phyloP scores from a whole-genome alignment of 495 filamentous ascomycete genomes.

The Penicillium angulare region DNA sequence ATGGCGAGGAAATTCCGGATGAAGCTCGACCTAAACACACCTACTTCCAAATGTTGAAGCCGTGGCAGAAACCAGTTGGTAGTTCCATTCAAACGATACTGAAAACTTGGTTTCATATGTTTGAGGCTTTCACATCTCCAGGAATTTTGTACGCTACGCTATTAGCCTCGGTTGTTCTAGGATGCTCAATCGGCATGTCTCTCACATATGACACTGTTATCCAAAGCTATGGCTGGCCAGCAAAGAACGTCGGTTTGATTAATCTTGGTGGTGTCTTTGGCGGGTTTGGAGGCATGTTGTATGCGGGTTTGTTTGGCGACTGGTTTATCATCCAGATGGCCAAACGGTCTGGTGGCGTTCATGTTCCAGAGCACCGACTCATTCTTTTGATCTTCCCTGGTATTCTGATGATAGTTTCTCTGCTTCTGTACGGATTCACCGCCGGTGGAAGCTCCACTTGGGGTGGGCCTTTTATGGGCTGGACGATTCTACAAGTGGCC shows the following conservation, averaged over 20 bases:
- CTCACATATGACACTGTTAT: slow-evolving; percentile 39
- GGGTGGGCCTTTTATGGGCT: slow-evolving; percentile 39
- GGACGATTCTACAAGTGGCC: slow-evolving; percentile 33
- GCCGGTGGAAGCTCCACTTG: slow-evolving; percentile 26
- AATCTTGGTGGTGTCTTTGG: slow-evolving; percentile 36
- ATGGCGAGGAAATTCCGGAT: slow-evolving; percentile 11
- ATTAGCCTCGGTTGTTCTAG: slow-evolving; percentile 32
- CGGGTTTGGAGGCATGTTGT: slow-evolving; percentile 37
- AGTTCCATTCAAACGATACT: slow-evolving; percentile 13
- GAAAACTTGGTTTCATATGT: slow-evolving; percentile 31
- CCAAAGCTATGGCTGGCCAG: slow-evolving; percentile 29
- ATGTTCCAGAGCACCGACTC: slow-evolving; percentile 36
- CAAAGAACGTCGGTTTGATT: slow-evolving; percentile 32
- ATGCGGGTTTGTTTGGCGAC: slow-evolving; percentile 32
- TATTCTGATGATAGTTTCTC: slow-evolving; percentile 25
- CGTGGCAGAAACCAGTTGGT: slow-evolving; percentile 13
- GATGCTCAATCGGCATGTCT: slow-evolving; percentile 31
- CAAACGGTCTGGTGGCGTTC: slow-evolving; percentile 29
- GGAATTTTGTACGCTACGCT: slow-evolving; percentile 37
- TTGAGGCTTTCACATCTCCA: slow-evolving; percentile 34
- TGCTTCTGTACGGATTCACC: slow-evolving; percentile 37
- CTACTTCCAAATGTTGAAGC: slow-evolving; percentile 30
- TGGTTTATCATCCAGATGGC: slow-evolving; percentile 33
- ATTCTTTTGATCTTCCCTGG: slow-evolving; percentile 32
- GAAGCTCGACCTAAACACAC: slow-evolving; percentile 23